Percentiles rank a stretch among this genome's conserved stretches.
Evolutionary conservation across 169 alveolate genomes (phyloP).

Genomic region (Neospora caninum): DNA sequence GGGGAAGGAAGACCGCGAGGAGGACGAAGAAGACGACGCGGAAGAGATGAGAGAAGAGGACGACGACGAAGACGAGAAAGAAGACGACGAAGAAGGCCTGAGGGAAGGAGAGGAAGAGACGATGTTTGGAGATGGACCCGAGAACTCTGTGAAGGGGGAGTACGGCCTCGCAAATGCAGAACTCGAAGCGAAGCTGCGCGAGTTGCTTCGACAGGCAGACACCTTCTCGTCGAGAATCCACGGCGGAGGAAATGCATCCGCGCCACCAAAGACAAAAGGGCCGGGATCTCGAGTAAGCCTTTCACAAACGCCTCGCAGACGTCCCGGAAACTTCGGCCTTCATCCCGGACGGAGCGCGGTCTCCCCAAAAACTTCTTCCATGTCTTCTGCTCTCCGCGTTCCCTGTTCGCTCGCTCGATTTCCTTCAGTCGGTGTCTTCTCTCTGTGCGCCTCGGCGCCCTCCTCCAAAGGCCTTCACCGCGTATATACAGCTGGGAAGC

Average conservation of each 20-base stretch:
- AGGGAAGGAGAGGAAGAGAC: not conserved
- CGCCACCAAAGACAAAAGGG: not conserved
- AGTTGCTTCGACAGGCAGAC: constrained; percentile 36
- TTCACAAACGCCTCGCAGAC: no score
- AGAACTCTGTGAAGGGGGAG: not conserved
- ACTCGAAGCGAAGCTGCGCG: not conserved
- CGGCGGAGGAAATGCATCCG: not conserved
- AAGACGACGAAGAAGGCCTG: not conserved
- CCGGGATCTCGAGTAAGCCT: not conserved
- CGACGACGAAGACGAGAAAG: not conserved
- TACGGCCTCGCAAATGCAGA: constrained; percentile 13
- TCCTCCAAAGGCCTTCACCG: no score
- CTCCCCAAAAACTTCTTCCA: no score
- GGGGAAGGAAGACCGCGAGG: not conserved
- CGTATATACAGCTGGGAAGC: no score
- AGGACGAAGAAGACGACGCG: not conserved
- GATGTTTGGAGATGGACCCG: no score
- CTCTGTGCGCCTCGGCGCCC: no score
- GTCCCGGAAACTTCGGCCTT: no score
- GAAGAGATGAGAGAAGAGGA: not conserved
- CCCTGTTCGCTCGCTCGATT: no score
- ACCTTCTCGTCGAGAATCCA: constrained; percentile 4
- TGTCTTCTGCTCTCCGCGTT: no score
- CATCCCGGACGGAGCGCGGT: no score
- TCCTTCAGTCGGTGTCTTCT: no score